Evolutionary conservation across 768 basidiomycete genomes (phyloP), one percentile per base, ranked within the genome.

Genomic region (Mycena pura): DNA sequence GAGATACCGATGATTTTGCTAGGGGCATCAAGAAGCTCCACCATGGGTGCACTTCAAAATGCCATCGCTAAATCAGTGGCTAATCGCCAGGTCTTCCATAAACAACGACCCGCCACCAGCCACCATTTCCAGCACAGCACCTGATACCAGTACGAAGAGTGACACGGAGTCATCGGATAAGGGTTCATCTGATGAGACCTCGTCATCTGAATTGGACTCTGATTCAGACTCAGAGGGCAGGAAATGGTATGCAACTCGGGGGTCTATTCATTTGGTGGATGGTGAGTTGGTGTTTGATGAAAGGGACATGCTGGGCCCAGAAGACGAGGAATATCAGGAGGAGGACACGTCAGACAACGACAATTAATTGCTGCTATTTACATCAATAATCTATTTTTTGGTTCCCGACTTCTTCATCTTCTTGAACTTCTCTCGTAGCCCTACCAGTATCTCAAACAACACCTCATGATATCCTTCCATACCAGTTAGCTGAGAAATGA

Each of bases 1-100:
- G 22, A 17, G 51, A 62, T 21, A 63, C 57, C 11, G 66, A 71
- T 50, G 49, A 70, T 17, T 66, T 70, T 27, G 52, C 44, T 6
- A 14, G 28, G 14, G 68, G 68, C 1, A 40, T 63, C 8, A 31
- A 49, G 11, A 65, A 63, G 36, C 58, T 71, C 22, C 51, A 41
- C 3, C 29, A 44, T 15, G 66, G n/a, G 69, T 5, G 52, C 47
- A 24, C 54, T 69, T 10, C 17, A 63, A n/a, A 39, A 45, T 17
- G 57, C 29, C 32, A 36, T 64, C 29, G 21, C 41, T 21, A 51
- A 64, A 36, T 55, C 55, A 5, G 21, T 39, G 17, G 19, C n/a
- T 15, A 38, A 47, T 14, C 46, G 49, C 10, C 54, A 45, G 32
- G 14, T 14, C 3, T 9, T 6, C 24, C 6, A 28, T 14, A n/a